phyloP scores from a whole-genome alignment of 352 stramenopile species.

The Pilasporangium apinafurcum region DNA sequence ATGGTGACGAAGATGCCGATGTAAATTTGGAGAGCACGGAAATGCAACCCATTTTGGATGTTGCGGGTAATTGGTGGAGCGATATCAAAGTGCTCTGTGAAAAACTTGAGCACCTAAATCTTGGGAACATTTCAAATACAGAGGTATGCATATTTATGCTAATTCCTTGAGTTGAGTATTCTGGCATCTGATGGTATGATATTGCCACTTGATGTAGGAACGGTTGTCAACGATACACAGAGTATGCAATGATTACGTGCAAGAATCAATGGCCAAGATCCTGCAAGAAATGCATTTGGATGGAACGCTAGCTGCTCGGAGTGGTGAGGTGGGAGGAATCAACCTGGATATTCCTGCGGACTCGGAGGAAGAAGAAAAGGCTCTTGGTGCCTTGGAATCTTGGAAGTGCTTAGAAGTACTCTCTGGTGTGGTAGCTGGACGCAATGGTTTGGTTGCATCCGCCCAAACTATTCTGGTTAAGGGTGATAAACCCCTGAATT shows the following conservation, averaged over 20 bases:
- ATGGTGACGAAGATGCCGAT: not conserved
- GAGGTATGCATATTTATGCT: too few relatives aligned
- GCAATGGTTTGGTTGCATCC: slow-evolving; percentile 21
- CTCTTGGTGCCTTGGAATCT: slow-evolving; percentile 44
- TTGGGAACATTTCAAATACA: slow-evolving; percentile 6
- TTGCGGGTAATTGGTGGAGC: slow-evolving; percentile 64
- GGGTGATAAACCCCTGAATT: slow-evolving; percentile 30
- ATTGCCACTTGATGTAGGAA: too few relatives aligned
- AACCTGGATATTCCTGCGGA: not conserved
- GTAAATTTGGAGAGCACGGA: slow-evolving; percentile 12
- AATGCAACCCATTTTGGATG: slow-evolving; percentile 22
- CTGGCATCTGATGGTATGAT: too few relatives aligned
- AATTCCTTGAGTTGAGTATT: too few relatives aligned
- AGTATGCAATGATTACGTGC: slow-evolving; percentile 33
- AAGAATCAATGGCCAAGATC: slow-evolving; percentile 18
- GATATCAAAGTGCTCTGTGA: slow-evolving; percentile 42
- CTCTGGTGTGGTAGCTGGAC: slow-evolving; percentile 18
- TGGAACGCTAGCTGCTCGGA: slow-evolving; percentile 23
- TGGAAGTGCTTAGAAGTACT: slow-evolving; percentile 70
- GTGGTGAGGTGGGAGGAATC: too few relatives aligned
- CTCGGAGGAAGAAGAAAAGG: slow-evolving; percentile 10
- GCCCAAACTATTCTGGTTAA: slow-evolving; percentile 36
- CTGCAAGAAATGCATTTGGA: slow-evolving; percentile 32
- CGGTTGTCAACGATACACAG: slow-evolving; percentile 27
- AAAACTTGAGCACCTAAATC: slow-evolving; percentile 15